A percentile compares a stretch with the other conserved stretches of the same genome.
Conservation (phyloP, 2,329 filamentous ascomycete species). For the Cytospora chrysosperma region DNA sequence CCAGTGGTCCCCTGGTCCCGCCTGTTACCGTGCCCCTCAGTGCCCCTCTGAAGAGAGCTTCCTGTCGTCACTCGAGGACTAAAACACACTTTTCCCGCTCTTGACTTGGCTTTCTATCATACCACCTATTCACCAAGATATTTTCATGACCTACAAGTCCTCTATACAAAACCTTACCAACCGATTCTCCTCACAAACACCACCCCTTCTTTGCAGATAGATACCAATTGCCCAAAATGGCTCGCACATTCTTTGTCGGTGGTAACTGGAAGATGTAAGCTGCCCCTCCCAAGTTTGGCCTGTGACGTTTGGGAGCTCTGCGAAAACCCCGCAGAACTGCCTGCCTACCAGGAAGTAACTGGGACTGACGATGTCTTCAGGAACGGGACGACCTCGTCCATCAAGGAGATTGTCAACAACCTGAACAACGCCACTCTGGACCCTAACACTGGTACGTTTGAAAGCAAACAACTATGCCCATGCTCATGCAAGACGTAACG, state of each 20-base stretch:
- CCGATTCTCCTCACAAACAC: not conserved
- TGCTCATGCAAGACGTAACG: not conserved
- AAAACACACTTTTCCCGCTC: conserved; percentile 8
- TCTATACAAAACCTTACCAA: not conserved
- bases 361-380: conserved; percentile 45
- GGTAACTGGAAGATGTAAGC: conserved; percentile 99
- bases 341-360: conserved; percentile 5
- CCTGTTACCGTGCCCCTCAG: conserved; percentile 5
- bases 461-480: not conserved
- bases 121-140: not conserved
- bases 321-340: conserved; percentile 30
- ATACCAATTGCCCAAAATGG: conserved; percentile 63
- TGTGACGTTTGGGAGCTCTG: conserved; percentile 27
- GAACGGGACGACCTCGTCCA: conserved; percentile 89
- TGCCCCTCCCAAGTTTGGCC: conserved; percentile 31
- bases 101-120: conserved; percentile 8
- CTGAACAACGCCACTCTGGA: conserved; percentile 85
- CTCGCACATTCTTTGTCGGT: conserved; percentile 95
- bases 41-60: conserved; percentile 15
- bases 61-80: conserved; percentile 10
- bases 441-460: conserved; percentile 65
- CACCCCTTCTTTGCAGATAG: not conserved
- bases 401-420: conserved; percentile 86
- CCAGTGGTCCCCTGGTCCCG: not conserved
- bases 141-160: not conserved